phyloP scores from a whole-genome alignment of 2,329 filamentous ascomycete species.

The Bisporella sp. region DNA sequence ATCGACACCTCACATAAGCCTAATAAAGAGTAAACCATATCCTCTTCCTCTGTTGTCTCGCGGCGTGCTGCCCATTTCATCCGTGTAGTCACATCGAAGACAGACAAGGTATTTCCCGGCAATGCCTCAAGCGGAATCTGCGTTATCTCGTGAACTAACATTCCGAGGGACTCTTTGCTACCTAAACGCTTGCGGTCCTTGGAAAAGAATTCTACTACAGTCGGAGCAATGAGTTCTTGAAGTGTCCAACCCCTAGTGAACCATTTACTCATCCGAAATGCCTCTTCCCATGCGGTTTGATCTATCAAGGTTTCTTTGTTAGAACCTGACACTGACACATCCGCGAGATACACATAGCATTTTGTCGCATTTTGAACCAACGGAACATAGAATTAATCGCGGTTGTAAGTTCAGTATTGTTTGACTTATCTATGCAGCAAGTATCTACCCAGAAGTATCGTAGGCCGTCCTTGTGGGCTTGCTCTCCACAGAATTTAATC shows the following conservation, averaged over 20 bases:
- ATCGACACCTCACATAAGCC: conserved; percentile 37
- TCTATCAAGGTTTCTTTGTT: too few species aligned
- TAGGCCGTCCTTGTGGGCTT: too few species aligned
- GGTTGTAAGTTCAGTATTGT: too few species aligned
- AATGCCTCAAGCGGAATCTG: conserved; percentile 7
- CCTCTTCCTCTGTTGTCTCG: conserved; percentile 29
- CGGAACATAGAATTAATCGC: too few species aligned
- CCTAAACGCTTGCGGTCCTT: conserved; percentile 4
- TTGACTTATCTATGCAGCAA: too few species aligned
- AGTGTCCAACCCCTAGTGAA: too few species aligned
- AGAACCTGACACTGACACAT: background rate
- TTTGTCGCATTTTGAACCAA: background rate
- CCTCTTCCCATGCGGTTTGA: conserved; percentile 8
- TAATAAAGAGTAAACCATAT: conserved; percentile 36
- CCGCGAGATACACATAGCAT: background rate
- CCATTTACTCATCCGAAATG: conserved; percentile 9
- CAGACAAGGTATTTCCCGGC: conserved; percentile 1
- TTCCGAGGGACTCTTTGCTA: conserved; percentile 5
- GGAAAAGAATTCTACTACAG: conserved; percentile 9
- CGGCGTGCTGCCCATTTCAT: conserved; percentile 34
- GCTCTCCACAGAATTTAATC: too few species aligned
- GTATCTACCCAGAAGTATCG: too few species aligned
- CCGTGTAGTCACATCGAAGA: conserved; percentile 5
- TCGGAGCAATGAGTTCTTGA: too few species aligned
- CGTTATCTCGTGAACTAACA: conserved; percentile 7